phyloP scores from a whole-genome alignment of 208 protist species.

The Tetramitus jugosus region DNA sequence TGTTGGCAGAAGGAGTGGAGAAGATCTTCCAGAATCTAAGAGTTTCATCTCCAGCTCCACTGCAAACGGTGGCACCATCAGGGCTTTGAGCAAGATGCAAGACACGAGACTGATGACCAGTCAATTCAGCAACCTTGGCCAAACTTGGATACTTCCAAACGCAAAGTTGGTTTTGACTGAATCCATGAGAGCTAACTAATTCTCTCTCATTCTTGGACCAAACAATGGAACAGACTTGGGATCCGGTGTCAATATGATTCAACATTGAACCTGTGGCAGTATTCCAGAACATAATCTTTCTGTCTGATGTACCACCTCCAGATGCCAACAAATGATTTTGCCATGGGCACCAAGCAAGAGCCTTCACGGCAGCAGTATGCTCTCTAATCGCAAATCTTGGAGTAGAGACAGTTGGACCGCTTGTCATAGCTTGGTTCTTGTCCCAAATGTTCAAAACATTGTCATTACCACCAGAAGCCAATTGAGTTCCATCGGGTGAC shows the following conservation, averaged over 20 bases:
- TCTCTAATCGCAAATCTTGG: slow-evolving; percentile 74
- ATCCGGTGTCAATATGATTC: slow-evolving; percentile 85
- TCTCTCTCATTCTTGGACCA: slow-evolving; percentile 89
- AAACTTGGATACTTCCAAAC: slow-evolving; percentile 98
- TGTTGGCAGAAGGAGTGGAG: too few species aligned
- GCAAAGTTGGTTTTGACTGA: slow-evolving; percentile 92
- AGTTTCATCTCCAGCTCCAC: slow-evolving; percentile 94
- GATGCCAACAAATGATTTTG: slow-evolving; percentile 86
- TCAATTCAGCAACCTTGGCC: slow-evolving; percentile 88
- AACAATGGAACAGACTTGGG: slow-evolving; percentile 90
- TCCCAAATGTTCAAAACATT: slow-evolving; percentile 95
- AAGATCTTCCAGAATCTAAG: slow-evolving; percentile 63
- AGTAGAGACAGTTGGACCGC: slow-evolving; percentile 4
- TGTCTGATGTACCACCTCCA: slow-evolving; percentile 94
- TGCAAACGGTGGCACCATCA: slow-evolving; percentile 91
- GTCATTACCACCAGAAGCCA: slow-evolving; percentile 96
- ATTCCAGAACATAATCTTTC: slow-evolving; percentile 96
- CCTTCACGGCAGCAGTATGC: slow-evolving; percentile 93
- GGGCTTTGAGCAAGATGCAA: slow-evolving; percentile 91
- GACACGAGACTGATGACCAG: slow-evolving; percentile 92
- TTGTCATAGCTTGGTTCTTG: slow-evolving; percentile 35
- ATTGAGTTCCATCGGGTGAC: slow-evolving; percentile 71
- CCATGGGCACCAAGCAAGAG: slow-evolving; percentile 95
- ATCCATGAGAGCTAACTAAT: slow-evolving; percentile 95
- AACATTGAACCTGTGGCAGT: slow-evolving; percentile 74